Evolutionary conservation across 2,329 filamentous ascomycete genomes (phyloP).

Genomic region (Colletotrichum sp.): DNA sequence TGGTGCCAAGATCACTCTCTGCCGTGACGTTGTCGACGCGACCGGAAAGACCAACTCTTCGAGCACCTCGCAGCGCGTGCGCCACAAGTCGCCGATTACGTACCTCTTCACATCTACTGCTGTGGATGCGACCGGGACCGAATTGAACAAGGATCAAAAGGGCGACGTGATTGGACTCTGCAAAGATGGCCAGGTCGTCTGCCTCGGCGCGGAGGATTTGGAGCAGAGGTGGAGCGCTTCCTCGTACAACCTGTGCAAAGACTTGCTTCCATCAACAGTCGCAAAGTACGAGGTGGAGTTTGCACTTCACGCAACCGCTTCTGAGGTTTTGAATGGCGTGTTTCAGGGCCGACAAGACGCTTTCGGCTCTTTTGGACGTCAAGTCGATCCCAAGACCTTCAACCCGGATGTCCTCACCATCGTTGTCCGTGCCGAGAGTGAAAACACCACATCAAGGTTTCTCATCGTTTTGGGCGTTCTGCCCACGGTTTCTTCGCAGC

Average conservation of each 20-base stretch:
- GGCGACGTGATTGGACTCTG: slow-evolving; percentile 60
- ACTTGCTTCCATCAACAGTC: slow-evolving; percentile 37
- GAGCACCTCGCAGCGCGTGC: slow-evolving; percentile 41
- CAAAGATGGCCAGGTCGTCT: slow-evolving; percentile 64
- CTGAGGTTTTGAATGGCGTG: slow-evolving; percentile 58
- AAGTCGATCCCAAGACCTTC: slow-evolving; percentile 45
- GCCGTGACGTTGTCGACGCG: slow-evolving; percentile 60
- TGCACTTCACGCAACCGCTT: slow-evolving; percentile 48
- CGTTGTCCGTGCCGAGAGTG: slow-evolving; percentile 43
- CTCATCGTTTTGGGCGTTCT: slow-evolving; percentile 37
- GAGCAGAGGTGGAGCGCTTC: slow-evolving; percentile 53
- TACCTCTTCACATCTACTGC: slow-evolving; percentile 44
- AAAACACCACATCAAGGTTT: slow-evolving; percentile 27
- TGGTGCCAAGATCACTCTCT: slow-evolving; percentile 60
- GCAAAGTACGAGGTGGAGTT: slow-evolving; percentile 52
- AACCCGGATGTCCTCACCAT: slow-evolving; percentile 60
- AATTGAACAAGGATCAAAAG: not conserved
- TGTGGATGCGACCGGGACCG: slow-evolving; percentile 9
- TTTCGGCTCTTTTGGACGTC: slow-evolving; percentile 55
- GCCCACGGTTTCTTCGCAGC: slow-evolving; percentile 25
- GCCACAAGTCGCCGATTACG: slow-evolving; percentile 42
- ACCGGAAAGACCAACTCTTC: slow-evolving; percentile 59
- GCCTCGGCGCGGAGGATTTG: slow-evolving; percentile 62
- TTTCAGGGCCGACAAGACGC: slow-evolving; percentile 61
- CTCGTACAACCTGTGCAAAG: slow-evolving; percentile 46